A percentile compares a stretch with the other conserved stretches of the same genome.
phyloP scores from a whole-genome alignment of 202 grass and related monocot species.

The Schoenoplectus tabernaemontani region DNA sequence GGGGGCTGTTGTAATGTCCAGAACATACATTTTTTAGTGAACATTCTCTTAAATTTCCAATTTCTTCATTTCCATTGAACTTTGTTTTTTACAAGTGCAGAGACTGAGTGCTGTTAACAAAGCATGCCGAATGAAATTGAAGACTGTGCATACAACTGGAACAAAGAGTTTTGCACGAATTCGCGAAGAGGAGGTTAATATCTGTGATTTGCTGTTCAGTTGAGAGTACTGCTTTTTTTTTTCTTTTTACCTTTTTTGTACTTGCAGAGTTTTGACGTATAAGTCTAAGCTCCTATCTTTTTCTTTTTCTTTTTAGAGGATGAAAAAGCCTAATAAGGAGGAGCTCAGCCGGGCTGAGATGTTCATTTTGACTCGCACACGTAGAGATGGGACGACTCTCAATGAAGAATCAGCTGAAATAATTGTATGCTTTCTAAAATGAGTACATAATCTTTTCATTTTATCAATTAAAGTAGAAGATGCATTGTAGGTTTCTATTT shows the following conservation, averaged over 20 bases:
- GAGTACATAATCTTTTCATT: background rate
- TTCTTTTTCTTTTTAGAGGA: slow-evolving; percentile 22
- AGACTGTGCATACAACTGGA: slow-evolving; percentile 31
- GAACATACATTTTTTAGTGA: background rate
- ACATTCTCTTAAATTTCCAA: background rate
- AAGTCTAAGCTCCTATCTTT: background rate
- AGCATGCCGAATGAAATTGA: slow-evolving; percentile 31
- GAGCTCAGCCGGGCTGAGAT: slow-evolving; percentile 31
- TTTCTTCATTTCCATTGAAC: slow-evolving; percentile 14
- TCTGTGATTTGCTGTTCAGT: background rate
- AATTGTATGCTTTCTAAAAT: slow-evolving; percentile 33
- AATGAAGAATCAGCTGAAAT: slow-evolving; percentile 32
- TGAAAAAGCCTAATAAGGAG: slow-evolving; percentile 37
- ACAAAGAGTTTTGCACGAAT: slow-evolving; percentile 49
- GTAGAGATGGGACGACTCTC: slow-evolving; percentile 32
- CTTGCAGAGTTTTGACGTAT: background rate
- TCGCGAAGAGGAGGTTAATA: slow-evolving; percentile 60
- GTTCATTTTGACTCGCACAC: slow-evolving; percentile 49
- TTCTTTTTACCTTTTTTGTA: background rate
- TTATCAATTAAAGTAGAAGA: background rate
- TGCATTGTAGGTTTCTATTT: background rate
- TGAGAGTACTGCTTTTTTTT: background rate
- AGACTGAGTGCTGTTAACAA: slow-evolving; percentile 27
- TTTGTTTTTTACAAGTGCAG: slow-evolving; percentile 27
- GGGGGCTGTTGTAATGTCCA: background rate